Conservation (phyloP, 2,329 filamentous ascomycete species). For the Coniochaeta hoffmannii region DNA sequence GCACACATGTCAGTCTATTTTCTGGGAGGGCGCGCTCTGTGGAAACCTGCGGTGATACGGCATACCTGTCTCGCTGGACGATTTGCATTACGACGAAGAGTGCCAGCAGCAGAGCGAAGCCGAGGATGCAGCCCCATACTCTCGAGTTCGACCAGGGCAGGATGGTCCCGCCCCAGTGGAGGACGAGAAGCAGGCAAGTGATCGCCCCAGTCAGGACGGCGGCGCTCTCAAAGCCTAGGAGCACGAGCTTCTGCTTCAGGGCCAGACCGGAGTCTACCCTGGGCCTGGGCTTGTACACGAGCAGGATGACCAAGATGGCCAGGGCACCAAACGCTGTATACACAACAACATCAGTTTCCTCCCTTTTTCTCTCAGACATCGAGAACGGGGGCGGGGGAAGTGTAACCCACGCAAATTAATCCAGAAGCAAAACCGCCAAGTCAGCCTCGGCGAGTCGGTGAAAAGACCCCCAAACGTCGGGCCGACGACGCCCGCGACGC, state of each 20-base stretch:
- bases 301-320: not conserved
- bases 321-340: not conserved
- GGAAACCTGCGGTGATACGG: not conserved
- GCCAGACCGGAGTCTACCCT: not conserved
- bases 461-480: slow-evolving; percentile 5
- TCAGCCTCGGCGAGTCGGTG: slow-evolving; percentile 1
- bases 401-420: slow-evolving; percentile 23
- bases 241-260: not conserved
- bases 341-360: not conserved
- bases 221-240: not conserved
- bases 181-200: not conserved
- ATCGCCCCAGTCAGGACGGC: not conserved
- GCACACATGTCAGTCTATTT: not conserved
- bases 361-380: no score
- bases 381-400: slow-evolving; percentile 24
- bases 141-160: slow-evolving; percentile 24
- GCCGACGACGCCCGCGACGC: slow-evolving; percentile 3
- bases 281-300: not conserved
- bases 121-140: slow-evolving; percentile 46
- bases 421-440: slow-evolving; percentile 9
- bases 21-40: not conserved
- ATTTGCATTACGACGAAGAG: slow-evolving; percentile 49
- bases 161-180: slow-evolving; percentile 19
- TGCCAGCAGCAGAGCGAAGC: slow-evolving; percentile 42
- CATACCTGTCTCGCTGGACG: slow-evolving; percentile 36